phyloP scores from a whole-genome alignment of 169 alveolate genomes.

The Eimeria maxima region DNA sequence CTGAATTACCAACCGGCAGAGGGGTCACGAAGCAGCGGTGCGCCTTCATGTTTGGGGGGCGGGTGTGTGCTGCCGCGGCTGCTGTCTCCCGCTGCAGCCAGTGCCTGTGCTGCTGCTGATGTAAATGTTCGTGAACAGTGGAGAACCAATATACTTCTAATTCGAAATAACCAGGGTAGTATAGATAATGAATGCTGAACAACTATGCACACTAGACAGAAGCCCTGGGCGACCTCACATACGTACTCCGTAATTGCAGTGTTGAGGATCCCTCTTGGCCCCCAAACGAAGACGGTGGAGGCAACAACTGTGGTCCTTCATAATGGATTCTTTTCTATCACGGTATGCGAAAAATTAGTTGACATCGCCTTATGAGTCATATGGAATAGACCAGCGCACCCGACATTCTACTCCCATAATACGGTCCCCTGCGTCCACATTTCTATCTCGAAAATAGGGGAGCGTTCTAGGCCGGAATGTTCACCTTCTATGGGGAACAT shows the following conservation, averaged over 20 bases:
- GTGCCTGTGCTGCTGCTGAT: conserved; percentile 42
- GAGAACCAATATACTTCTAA: background rate
- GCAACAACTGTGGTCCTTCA: background rate
- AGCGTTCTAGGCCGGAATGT: no score
- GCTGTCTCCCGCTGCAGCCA: conserved; percentile 55
- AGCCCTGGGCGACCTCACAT: conserved; percentile 7
- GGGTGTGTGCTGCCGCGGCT: conserved; percentile 76
- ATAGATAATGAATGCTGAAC: background rate
- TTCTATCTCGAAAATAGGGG: background rate
- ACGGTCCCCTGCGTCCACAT: background rate
- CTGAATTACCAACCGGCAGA: conserved; percentile 19
- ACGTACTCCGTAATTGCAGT: background rate
- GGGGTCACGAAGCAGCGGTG: conserved; percentile 53
- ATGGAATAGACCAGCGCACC: background rate
- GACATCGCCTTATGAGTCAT: background rate
- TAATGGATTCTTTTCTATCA: background rate
- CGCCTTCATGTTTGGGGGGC: conserved; percentile 58
- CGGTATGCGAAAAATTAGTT: background rate
- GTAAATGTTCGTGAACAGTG: conserved; percentile 15
- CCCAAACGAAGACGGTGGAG: background rate
- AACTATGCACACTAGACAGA: background rate
- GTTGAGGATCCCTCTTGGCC: conserved; percentile 10
- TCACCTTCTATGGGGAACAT: no score
- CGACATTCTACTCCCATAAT: background rate
- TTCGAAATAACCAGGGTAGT: background rate